These are phyloP conservation scores for Lipomyces mesembrius DNA, from an alignment of 805 yeast species.

Conservation along the genomic window DNA sequence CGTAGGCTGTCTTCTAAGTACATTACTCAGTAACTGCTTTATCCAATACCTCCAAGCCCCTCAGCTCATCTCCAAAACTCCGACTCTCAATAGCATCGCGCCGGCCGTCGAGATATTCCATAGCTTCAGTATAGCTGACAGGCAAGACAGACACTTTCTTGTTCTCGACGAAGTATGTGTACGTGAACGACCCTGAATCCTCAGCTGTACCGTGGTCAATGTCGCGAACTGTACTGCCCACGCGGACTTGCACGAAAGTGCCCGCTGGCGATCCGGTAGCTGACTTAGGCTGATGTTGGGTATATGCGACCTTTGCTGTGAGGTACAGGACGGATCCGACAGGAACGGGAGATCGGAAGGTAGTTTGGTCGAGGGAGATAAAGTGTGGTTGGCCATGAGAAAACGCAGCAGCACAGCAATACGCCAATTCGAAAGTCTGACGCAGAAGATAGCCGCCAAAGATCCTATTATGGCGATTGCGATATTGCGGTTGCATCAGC, in stretches of 20 bases:
- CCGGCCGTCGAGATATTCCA: slow-evolving; percentile 88
- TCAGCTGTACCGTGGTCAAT: slow-evolving; percentile 64
- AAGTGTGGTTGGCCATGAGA: slow-evolving; percentile 85
- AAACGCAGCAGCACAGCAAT: slow-evolving; percentile 89
- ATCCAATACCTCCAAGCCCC: slow-evolving; percentile 14
- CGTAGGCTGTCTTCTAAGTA: too few relatives aligned
- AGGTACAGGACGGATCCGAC: slow-evolving; percentile 88
- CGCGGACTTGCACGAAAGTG: slow-evolving; percentile 86
- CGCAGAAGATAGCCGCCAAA: slow-evolving; percentile 94
- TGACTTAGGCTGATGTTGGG: slow-evolving; percentile 46
- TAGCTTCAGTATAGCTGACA: slow-evolving; percentile 88
- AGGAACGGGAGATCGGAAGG: slow-evolving; percentile 93
- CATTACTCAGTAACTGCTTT: slow-evolving; percentile 10
- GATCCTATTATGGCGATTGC: slow-evolving; percentile 92
- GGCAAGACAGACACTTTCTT: slow-evolving; percentile 74
- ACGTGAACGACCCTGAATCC: slow-evolving; percentile 88
- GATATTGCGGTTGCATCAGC: slow-evolving; percentile 95
- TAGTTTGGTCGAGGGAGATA: slow-evolving; percentile 85
- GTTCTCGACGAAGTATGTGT: slow-evolving; percentile 73
- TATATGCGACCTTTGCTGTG: slow-evolving; percentile 82
- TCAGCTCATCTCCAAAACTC: slow-evolving; percentile 26
- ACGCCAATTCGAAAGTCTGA: slow-evolving; percentile 91
- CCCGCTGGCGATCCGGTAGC: slow-evolving; percentile 51
- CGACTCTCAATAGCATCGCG: slow-evolving; percentile 70
- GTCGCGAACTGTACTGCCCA: slow-evolving; percentile 75